Evolutionary conservation across 345 rosid species (phyloP).

Genomic region (Euphorbia tirucalli): DNA sequence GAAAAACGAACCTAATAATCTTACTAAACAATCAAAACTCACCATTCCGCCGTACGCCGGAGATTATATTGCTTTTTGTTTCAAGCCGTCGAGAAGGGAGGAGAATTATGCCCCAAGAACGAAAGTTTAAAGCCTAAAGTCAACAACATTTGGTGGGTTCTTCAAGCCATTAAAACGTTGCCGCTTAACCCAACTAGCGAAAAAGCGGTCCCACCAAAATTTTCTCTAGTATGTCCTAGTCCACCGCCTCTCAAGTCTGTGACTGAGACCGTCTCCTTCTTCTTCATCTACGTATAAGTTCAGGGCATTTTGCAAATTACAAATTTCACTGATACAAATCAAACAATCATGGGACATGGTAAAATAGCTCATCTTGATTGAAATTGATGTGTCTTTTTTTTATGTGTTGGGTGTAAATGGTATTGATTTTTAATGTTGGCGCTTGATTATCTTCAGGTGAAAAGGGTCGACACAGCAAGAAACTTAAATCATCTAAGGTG

Average conservation of each 20-base stretch:
- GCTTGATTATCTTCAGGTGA: slow-evolving; percentile 48
- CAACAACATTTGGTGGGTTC: background rate
- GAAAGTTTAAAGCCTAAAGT: background rate
- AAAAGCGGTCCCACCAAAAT: background rate
- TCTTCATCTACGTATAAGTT: no score
- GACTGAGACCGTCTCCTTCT: background rate
- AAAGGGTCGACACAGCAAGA: slow-evolving; percentile 64
- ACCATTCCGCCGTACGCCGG: background rate
- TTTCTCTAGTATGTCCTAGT: background rate
- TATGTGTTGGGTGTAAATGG: background rate
- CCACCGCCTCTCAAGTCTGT: background rate
- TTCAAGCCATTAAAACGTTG: background rate
- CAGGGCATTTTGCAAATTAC: background rate
- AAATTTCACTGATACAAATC: background rate
- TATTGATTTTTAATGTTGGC: background rate
- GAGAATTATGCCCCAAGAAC: background rate
- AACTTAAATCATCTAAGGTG: slow-evolving; percentile 60
- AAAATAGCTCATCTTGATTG: background rate
- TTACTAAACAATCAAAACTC: background rate
- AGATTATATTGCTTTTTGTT: background rate
- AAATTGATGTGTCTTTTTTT: background rate
- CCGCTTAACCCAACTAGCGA: background rate
- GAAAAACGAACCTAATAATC: background rate
- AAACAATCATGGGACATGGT: slow-evolving; percentile 24
- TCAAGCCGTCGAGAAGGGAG: background rate